Evolutionary conservation across 805 yeast genomes (phyloP), one percentile per base, ranked within the genome.

Genomic region (Barnettozyma populi): DNA sequence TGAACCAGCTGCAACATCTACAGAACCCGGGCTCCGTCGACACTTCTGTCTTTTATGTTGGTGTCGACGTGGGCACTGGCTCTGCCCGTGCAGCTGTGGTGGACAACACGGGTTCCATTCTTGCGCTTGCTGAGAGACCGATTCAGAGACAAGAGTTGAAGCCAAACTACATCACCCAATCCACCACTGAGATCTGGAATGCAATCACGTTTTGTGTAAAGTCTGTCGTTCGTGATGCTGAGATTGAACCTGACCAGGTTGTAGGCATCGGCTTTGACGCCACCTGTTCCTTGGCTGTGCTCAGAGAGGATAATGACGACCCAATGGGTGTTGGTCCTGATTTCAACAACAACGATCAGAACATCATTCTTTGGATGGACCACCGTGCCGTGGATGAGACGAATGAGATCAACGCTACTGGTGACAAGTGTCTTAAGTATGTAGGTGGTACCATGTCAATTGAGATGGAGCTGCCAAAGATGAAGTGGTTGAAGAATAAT

Each of bases 361-460:
- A 94, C 66, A 84, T 94, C 59, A 81, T 94, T 45, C 69, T 94
- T 53, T 94, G 99, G 99, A 92, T 94, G 98, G 99, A 94, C 70
- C 99, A 94, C 67, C 78, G 99, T 53, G 97, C 98, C 0, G 82
- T 75, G 14, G 71, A 73, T 7, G 97, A 92, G 63, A 90, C 97
- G 13, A 71, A 79, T 47, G 78, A 72, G 48, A 90, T 94, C 64
- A 92, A 92, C 67, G 79, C 83, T 37, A 85, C 96, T 0, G 76
- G 77, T 32, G 95, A 89, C 61, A 80, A 78, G 60, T 80, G 87
- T 49, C 74, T 94, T 60, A 85, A 87, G 64, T 94, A 88, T 64
- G 98, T 94, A 18, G 99, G 99, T 50, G 98, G 98, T 18, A 84
- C 82, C 59, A 92, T 94, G 97, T 90, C 97, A 44, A 86, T 94